Conservation (phyloP, 169 alveolate genomes). For the Eimeria falciformis region DNA sequence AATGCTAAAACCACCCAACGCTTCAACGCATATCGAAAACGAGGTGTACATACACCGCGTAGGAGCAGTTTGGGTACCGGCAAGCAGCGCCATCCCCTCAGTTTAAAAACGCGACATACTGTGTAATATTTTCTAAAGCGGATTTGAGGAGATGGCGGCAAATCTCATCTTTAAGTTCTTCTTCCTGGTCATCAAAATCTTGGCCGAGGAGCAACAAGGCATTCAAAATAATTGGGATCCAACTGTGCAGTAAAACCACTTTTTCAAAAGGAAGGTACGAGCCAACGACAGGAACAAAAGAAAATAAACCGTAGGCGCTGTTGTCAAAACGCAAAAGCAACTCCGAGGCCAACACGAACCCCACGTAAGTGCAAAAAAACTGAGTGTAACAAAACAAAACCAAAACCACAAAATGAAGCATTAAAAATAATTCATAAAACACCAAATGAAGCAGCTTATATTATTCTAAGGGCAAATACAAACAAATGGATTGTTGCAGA, state of each 20-base stretch:
- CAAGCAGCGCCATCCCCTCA: neutral
- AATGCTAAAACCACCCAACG: neutral
- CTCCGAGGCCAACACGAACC: slow-evolving; percentile 17
- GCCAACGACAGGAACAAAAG: slow-evolving; percentile 39
- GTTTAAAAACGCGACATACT: too few relatives aligned
- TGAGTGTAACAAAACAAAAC: neutral
- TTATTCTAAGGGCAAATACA: neutral
- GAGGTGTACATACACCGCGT: neutral
- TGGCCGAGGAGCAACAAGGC: slow-evolving; percentile 40
- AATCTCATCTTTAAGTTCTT: slow-evolving; percentile 3
- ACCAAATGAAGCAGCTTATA: neutral
- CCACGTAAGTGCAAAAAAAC: slow-evolving; percentile 15
- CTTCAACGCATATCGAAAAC: neutral
- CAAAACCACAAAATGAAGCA: neutral
- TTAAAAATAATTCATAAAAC: neutral
- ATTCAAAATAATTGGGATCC: slow-evolving; percentile 47
- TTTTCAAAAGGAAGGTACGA: slow-evolving; percentile 27
- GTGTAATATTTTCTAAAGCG: neutral
- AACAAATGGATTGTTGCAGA: too few relatives aligned
- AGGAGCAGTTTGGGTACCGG: neutral
- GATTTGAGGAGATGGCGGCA: slow-evolving; percentile 18
- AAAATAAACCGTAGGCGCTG: neutral
- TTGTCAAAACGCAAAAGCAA: slow-evolving; percentile 60
- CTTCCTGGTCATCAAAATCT: slow-evolving; percentile 18
- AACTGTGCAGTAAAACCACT: slow-evolving; percentile 12